Evolutionary conservation across 2,329 filamentous ascomycete genomes (phyloP), one percentile per base, ranked within the genome.

Genomic region (Colletotrichum eremochloae): DNA sequence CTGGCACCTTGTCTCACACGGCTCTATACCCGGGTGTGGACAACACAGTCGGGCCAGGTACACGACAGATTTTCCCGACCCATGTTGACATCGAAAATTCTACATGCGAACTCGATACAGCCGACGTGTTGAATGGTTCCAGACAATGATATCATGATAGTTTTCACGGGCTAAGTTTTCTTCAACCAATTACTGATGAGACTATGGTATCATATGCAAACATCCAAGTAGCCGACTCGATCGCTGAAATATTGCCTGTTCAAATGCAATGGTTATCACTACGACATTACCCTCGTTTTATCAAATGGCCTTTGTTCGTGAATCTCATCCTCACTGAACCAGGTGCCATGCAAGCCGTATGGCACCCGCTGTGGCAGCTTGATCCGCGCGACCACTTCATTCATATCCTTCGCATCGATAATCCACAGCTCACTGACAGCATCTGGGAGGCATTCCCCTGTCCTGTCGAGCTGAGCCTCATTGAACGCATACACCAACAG

Each of bases 401-500:
- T 83, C 91, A 94, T 93, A 2, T 84, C 83, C 72, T 78, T 86
- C 0, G 91, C 91, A 76, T 93, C 87, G 40, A 94, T 85, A 18
- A 93, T 83, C 92, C 92, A 94, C 0, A 94, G 81, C 78, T 94
- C 91, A 42, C 88, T 91, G 33, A 78, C 82, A 0, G 88, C 83
- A 1, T 80, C 79, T 0, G 82, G 79, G 0, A 69, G 76, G 64
- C 86, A 88, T 50, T 85, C 80, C 0, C 86, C 88, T 0, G 80
- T 68, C 1, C 80, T 77, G n/a, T 90, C 84, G 0, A 93, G 81
- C 77, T 93, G 91, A 1, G 84, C 83, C 75, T 93, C 92, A 74
- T 94, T 90, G 73, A 94, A 94, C 1, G 91, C 90, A 74, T 92
- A 93, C 57, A 89, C 91, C 5, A 94, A 81, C 0, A 93, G 81